Evolutionary conservation across 2,329 filamentous ascomycete genomes (phyloP).

Genomic region (Paecilomyces formosus): DNA sequence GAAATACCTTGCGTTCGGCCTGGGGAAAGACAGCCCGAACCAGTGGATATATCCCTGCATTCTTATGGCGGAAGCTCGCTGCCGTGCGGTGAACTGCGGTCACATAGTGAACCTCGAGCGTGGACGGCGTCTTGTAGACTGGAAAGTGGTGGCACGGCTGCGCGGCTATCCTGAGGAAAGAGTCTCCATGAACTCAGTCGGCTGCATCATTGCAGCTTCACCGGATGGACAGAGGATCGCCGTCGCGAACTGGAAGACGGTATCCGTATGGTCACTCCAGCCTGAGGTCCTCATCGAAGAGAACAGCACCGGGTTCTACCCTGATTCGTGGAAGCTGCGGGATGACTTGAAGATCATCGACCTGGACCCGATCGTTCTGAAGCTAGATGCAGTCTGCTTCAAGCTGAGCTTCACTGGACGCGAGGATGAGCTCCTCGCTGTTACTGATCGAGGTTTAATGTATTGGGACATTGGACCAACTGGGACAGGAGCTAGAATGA

Average conservation of each 20-base stretch:
- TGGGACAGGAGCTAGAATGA: slow-evolving; percentile 16
- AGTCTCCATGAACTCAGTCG: slow-evolving; percentile 24
- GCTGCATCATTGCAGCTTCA: slow-evolving; percentile 31
- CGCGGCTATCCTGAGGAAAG: slow-evolving; percentile 21
- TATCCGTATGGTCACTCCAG: slow-evolving; percentile 34
- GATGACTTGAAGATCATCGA: slow-evolving; percentile 15
- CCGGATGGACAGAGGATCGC: slow-evolving; percentile 30
- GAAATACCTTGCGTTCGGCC: slow-evolving; percentile 34
- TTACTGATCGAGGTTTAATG: slow-evolving; percentile 37
- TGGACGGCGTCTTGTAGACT: slow-evolving; percentile 29
- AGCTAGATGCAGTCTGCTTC: slow-evolving; percentile 31
- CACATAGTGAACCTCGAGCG: slow-evolving; percentile 32
- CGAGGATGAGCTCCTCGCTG: slow-evolving; percentile 31
- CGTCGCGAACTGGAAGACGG: slow-evolving; percentile 33
- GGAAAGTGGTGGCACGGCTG: slow-evolving; percentile 29
- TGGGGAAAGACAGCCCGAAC: slow-evolving; percentile 25
- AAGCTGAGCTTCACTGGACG: slow-evolving; percentile 24
- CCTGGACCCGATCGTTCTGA: slow-evolving; percentile 25
- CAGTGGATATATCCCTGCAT: slow-evolving; percentile 31
- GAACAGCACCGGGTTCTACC: slow-evolving; percentile 24
- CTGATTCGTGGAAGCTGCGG: slow-evolving; percentile 15
- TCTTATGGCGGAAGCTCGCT: slow-evolving; percentile 25
- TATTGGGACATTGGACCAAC: slow-evolving; percentile 26
- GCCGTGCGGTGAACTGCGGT: slow-evolving; percentile 18
- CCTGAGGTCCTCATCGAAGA: slow-evolving; percentile 29